A percentile compares a stretch with the other conserved stretches of the same genome.
Conservation (phyloP, 2,329 filamentous ascomycete genomes). For the Aspergillus viridinutans region DNA sequence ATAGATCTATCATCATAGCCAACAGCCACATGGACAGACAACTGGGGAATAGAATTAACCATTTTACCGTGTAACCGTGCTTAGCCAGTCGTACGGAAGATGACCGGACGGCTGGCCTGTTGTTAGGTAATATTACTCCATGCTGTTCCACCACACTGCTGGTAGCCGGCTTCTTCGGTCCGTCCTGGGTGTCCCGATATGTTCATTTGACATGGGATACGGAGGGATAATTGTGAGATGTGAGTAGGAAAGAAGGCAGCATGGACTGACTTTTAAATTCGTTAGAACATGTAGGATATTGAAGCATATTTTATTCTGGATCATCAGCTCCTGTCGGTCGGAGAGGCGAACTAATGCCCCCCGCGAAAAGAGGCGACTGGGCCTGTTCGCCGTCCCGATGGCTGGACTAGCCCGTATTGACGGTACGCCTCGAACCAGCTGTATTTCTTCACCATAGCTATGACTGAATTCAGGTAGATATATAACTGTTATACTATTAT, state of each 20-base stretch:
- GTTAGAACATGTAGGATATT: no score
- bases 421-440: no score
- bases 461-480: no score
- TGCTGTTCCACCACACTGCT: conserved; percentile 20
- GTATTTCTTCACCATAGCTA: no score
- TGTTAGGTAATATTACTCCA: conserved; percentile 20
- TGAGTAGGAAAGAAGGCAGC: background rate
- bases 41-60: background rate
- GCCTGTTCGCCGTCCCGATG: background rate
- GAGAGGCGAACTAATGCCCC: background rate
- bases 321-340: background rate
- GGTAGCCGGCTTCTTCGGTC: conserved; percentile 19
- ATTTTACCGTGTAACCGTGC: background rate
- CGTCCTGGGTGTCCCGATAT: background rate
- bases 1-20: no score
- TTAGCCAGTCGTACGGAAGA: conserved; percentile 2
- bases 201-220: background rate
- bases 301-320: no score
- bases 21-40: no score
- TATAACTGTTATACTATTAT: no score
- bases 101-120: background rate
- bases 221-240: background rate
- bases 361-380: background rate
- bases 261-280: no score
- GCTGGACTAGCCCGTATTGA: background rate